Evolutionary conservation across 163 green algal species (phyloP).

Genomic region (Scenedesmus sp.): DNA sequence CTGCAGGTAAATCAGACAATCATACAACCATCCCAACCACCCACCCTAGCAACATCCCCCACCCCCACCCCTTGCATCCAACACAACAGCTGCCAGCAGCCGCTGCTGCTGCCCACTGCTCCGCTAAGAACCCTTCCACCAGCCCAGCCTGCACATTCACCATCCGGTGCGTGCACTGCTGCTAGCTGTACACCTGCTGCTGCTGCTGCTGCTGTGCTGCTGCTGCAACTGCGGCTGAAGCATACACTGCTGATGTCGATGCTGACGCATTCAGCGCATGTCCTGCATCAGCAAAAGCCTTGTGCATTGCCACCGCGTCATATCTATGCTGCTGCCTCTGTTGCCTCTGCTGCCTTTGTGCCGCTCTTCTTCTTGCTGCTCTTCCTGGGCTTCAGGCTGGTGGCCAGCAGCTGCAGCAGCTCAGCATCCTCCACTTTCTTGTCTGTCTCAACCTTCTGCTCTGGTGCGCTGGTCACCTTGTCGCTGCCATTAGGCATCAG

Average conservation of each 20-base stretch:
- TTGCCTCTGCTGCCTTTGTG: constrained; percentile 9
- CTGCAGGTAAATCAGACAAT: too few relatives aligned
- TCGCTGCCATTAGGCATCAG: constrained; percentile 97
- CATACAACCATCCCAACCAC: too few relatives aligned
- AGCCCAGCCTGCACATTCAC: neutral
- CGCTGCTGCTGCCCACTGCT: neutral
- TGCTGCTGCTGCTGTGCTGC: too few relatives aligned
- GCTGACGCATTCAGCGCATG: neutral
- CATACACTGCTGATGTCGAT: neutral
- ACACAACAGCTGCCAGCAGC: neutral
- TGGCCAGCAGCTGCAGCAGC: constrained; percentile 85
- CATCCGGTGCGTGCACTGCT: neutral
- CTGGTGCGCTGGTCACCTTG: constrained; percentile 80
- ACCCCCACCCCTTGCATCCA: neutral
- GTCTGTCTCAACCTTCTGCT: constrained; percentile 82
- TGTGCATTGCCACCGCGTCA: too few relatives aligned
- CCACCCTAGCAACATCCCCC: neutral
- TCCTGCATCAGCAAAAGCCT: neutral
- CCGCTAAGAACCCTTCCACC: neutral
- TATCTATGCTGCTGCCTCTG: constrained; percentile 34
- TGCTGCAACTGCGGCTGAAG: too few relatives aligned
- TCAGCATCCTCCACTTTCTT: constrained; percentile 93
- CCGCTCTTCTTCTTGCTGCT: constrained; percentile 53
- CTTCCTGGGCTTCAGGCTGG: constrained; percentile 55
- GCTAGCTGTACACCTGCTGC: too few relatives aligned